Evolutionary conservation across 164 flowering plant species (phyloP).

Genomic region (Warburgia ugandensis): DNA sequence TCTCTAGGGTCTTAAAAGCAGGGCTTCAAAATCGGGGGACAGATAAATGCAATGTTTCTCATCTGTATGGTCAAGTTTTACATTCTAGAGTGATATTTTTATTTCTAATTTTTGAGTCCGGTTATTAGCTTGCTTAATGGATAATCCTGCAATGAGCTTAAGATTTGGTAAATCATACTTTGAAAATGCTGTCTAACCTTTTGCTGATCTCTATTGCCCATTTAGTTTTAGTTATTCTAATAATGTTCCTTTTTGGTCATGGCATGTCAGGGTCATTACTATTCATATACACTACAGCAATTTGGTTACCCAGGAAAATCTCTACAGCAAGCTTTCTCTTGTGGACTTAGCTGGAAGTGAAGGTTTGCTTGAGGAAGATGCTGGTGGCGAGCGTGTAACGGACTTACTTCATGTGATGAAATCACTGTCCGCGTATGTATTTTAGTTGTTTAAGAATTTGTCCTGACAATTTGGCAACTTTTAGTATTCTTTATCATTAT

Average conservation of each 20-base stretch:
- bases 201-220: too few relatives aligned
- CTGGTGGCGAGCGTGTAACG: constrained; percentile 75
- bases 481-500: too few relatives aligned
- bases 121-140: too few relatives aligned
- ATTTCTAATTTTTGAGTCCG: too few relatives aligned
- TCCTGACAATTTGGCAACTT: background rate
- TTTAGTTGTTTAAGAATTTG: background rate
- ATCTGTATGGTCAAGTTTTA: constrained; percentile 86
- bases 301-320: constrained; percentile 61
- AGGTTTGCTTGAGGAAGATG: constrained; percentile 51
- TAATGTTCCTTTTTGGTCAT: background rate
- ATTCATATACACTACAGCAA: constrained; percentile 74
- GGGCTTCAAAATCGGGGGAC: constrained; percentile 64
- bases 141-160: too few relatives aligned
- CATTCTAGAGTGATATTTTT: too few relatives aligned
- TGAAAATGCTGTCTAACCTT: too few relatives aligned
- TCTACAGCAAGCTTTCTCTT: constrained; percentile 86
- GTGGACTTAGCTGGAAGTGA: constrained; percentile 98
- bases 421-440: constrained; percentile 90
- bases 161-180: too few relatives aligned
- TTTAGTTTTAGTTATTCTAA: too few relatives aligned
- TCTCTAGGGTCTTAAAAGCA: constrained; percentile 56
- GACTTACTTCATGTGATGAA: constrained; percentile 87
- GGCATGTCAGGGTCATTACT: constrained; percentile 54
- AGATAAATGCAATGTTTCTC: constrained; percentile 68